Conservation (phyloP, 2,329 filamentous ascomycete genomes). For the Ophiostoma sp. region DNA sequence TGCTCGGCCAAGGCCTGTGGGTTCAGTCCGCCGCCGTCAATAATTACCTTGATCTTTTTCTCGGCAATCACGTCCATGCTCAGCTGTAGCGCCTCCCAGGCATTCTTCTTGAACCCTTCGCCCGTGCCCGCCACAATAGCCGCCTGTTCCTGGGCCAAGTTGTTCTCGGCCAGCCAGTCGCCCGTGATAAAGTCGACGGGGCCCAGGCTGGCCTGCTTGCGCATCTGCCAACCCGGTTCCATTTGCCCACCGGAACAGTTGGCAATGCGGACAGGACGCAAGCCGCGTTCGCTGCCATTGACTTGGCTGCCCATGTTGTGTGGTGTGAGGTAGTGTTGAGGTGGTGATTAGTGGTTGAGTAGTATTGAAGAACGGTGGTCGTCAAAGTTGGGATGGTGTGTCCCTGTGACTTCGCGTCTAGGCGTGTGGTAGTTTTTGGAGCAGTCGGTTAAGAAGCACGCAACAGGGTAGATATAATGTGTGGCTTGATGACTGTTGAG, state of each 20-base stretch:
- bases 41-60: constrained; percentile 51
- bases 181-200: constrained; percentile 32
- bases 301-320: constrained; percentile 3
- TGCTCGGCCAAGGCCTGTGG: neutral
- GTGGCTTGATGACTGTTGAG: neutral
- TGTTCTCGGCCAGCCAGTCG: constrained; percentile 36
- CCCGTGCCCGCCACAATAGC: constrained; percentile 10
- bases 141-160: constrained; percentile 31
- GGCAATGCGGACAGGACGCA: constrained; percentile 40
- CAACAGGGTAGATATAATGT: neutral
- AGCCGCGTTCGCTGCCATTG: constrained; percentile 17
- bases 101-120: constrained; percentile 22
- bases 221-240: constrained; percentile 25
- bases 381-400: neutral
- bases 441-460: neutral
- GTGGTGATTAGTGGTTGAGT: neutral
- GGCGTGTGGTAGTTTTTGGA: neutral
- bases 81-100: constrained; percentile 23
- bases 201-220: constrained; percentile 31
- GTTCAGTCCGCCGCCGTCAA: constrained; percentile 48
- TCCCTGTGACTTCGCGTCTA: neutral
- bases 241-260: constrained; percentile 39
- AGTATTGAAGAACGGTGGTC: too few species aligned
- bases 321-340: neutral
- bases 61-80: constrained; percentile 32